Evolutionary conservation across 106 monocot species (phyloP).

Genomic region (Apostasia ramifera): DNA sequence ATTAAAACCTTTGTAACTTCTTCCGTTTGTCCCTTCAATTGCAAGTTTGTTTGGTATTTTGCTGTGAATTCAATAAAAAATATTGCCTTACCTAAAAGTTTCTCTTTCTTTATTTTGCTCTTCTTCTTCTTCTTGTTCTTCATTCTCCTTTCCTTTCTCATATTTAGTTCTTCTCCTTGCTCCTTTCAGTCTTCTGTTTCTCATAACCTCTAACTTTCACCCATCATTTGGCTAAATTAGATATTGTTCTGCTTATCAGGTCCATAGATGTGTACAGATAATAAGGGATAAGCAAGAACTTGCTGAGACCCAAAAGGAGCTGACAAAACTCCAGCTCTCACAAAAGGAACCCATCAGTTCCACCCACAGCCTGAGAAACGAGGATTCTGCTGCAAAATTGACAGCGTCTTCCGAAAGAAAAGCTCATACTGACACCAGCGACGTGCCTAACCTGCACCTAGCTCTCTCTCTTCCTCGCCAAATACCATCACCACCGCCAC

Average conservation of each 20-base stretch:
- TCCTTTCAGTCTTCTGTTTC: background rate
- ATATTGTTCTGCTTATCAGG: constrained; percentile 26
- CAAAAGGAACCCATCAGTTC: constrained; percentile 40
- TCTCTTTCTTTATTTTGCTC: too few relatives aligned
- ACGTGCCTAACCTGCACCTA: constrained; percentile 54
- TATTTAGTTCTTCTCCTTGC: too few relatives aligned
- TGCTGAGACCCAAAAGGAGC: constrained; percentile 77
- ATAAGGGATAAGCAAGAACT: constrained; percentile 93
- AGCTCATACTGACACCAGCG: constrained; percentile 22
- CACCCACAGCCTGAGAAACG: constrained; percentile 15
- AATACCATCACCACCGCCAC: constrained; percentile 7
- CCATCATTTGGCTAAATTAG: background rate
- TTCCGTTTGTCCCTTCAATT: too few relatives aligned
- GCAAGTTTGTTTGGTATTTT: too few relatives aligned
- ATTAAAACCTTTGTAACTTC: too few relatives aligned
- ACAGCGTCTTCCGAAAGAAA: constrained; percentile 33
- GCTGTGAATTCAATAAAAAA: too few relatives aligned
- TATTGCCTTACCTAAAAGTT: too few relatives aligned
- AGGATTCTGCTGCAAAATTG: constrained; percentile 7
- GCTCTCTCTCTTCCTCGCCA: constrained; percentile 60
- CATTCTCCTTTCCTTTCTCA: too few relatives aligned
- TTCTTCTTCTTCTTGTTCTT: too few relatives aligned
- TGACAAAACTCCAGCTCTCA: constrained; percentile 59
- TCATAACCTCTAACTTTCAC: background rate
- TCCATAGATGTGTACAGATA: constrained; percentile 93